A percentile compares a stretch with the other conserved stretches of the same genome.
Conservation (phyloP, 495 filamentous ascomycete genomes). For the Massariosphaeria phaeospora region DNA sequence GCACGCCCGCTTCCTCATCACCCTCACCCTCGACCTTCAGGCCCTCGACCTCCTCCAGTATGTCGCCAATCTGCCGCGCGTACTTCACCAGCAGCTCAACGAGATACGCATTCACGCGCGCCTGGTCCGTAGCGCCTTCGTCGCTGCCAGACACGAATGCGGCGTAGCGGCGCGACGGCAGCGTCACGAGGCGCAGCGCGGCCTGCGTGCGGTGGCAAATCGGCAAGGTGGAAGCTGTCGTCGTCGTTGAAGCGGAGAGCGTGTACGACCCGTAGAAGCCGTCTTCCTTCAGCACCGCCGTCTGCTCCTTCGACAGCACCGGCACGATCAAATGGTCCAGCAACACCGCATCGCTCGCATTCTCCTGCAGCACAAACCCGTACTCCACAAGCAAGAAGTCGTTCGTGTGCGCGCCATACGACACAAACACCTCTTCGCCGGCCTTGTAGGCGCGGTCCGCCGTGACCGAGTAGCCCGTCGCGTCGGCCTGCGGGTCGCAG, state of each 20-base stretch:
- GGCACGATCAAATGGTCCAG: conserved; percentile 64
- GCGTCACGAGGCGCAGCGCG: conserved; percentile 14
- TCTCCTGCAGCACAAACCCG: conserved; percentile 65
- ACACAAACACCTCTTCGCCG: conserved; percentile 73
- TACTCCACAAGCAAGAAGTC: conserved; percentile 81
- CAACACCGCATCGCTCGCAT: conserved; percentile 61
- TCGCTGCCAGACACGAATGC: conserved; percentile 20
- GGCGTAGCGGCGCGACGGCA: conserved; percentile 20
- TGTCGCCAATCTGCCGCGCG: conserved; percentile 10
- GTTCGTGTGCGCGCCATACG: conserved; percentile 74
- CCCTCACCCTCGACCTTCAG: background rate
- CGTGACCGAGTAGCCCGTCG: conserved; percentile 57
- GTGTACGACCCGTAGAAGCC: conserved; percentile 25
- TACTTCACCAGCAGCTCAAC: conserved; percentile 14
- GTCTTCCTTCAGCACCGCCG: conserved; percentile 17
- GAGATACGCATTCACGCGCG: conserved; percentile 10
- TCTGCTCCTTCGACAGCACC: background rate
- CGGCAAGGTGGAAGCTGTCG: background rate
- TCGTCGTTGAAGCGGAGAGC: conserved; percentile 4
- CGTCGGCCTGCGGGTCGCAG: conserved; percentile 59
- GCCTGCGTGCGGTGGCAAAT: conserved; percentile 31
- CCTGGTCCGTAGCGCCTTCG: conserved; percentile 19
- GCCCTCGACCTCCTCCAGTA: conserved; percentile 6
- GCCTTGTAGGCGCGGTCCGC: conserved; percentile 50
- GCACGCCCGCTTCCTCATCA: no score